phyloP scores from a whole-genome alignment of 1,284 basidiomycete genomes.

The Puccinia horiana region DNA sequence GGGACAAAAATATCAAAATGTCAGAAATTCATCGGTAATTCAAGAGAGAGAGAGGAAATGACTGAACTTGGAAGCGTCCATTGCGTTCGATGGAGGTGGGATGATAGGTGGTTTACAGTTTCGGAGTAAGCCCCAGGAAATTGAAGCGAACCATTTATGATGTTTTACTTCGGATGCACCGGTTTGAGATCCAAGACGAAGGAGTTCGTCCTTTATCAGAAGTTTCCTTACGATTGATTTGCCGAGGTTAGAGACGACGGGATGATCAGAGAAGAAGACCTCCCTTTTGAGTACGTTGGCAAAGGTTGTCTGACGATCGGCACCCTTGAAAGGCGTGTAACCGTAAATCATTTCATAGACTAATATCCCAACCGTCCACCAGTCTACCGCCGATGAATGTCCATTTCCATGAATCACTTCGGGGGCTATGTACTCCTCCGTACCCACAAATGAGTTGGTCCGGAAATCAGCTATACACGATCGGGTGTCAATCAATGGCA shows the following conservation, averaged over 20 bases:
- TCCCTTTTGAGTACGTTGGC: constrained; percentile 86
- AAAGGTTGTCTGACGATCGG: constrained; percentile 92
- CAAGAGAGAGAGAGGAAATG: not conserved
- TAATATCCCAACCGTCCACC: constrained; percentile 98
- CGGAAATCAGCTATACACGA: constrained; percentile 96
- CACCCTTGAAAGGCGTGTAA: constrained; percentile 97
- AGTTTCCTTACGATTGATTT: constrained; percentile 85
- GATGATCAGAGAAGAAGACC: constrained; percentile 82
- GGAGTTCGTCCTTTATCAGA: constrained; percentile 88
- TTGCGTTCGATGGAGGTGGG: constrained; percentile 57
- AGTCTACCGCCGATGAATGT: constrained; percentile 97
- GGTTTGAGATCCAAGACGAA: constrained; percentile 81
- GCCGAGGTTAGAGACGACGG: constrained; percentile 78
- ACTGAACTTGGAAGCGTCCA: constrained; percentile 56
- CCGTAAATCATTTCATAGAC: constrained; percentile 94
- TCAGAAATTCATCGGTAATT: constrained; percentile 16
- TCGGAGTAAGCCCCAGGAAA: constrained; percentile 94
- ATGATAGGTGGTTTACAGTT: constrained; percentile 83
- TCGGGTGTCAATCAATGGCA: constrained; percentile 91
- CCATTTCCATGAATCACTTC: constrained; percentile 98
- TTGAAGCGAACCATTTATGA: constrained; percentile 95
- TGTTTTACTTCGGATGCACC: constrained; percentile 98
- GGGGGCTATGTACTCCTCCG: constrained; percentile 98
- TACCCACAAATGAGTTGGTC: constrained; percentile 98
- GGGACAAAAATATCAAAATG: constrained; percentile 61